Evolutionary conservation across 2,329 filamentous ascomycete genomes (phyloP), one percentile per base, ranked within the genome.

Genomic region (Didymella pinodella): DNA sequence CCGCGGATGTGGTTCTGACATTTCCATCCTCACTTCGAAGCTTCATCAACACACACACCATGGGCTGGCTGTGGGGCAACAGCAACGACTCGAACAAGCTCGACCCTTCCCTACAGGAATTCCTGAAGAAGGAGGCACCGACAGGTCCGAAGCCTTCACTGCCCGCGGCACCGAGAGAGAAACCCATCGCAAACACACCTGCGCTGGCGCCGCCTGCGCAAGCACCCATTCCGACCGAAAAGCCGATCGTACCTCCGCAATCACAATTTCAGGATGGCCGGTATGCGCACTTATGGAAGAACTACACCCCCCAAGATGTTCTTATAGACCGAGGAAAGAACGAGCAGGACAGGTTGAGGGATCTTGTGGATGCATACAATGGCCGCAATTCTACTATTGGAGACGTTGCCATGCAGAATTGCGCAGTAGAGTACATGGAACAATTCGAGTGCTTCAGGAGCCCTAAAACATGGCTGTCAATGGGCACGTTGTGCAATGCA

Each of bases 211-310:
- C 53, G 31, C 32, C 53, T 44, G 22, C 29, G 31, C 53, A 48
- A 49, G 40, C 53, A 34, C 44, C 53, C 2, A 52, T 66, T 55
- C 58, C 62, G 54, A 28, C 60, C 59, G 51, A 60, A 52, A 62
- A 71, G 52, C 76, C 79, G 11, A 58, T 72, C 32, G 80, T 82
- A 1, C 82, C 82, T 0, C 65, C 75, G 36, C 81, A 87, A 66
- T 89, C 87, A 14, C 80, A 89, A 18, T 90, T 83, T 71, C 84
- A 85, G 71, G 89, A 91, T 74, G 88, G 88, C 63, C 86, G 89
- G 59, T 91, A 91, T 78, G 92, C 93, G 55, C 86, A 98, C 75
- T 83, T 99, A 31, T 99, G 95, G 95, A 94, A 93, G 79, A 92
- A 86, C 58, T 99, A 99, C 83, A 85, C 85, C 58, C 89, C 94